phyloP scores from a whole-genome alignment of 306 rosid genomes.

The Pueraria montana region DNA sequence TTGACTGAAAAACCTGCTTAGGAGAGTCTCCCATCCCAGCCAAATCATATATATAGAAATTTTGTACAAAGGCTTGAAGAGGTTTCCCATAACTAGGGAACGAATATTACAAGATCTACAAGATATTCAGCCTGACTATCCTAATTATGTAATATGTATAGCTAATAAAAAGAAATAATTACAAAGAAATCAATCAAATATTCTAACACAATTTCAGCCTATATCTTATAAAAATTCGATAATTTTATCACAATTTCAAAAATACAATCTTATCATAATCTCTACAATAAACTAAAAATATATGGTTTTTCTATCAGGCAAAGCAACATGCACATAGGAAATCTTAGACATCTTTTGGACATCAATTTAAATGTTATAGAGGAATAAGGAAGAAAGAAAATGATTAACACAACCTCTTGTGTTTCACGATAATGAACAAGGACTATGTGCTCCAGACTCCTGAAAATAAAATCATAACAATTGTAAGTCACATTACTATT shows the following conservation, averaged over 20 bases:
- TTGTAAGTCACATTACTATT: constrained; percentile 22
- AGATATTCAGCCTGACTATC: background rate
- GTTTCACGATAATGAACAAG: constrained; percentile 99
- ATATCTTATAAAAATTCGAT: background rate
- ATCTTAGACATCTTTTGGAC: constrained; percentile 17
- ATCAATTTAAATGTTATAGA: constrained; percentile 14
- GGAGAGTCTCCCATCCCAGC: background rate
- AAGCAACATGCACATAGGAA: constrained; percentile 18
- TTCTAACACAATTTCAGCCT: background rate
- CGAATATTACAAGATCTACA: background rate
- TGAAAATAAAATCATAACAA: constrained; percentile 60
- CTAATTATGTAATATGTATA: background rate
- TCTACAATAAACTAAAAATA: background rate
- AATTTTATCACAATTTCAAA: background rate
- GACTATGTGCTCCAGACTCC: constrained; percentile 93
- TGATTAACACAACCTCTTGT: constrained; percentile 69
- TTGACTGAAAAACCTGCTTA: background rate
- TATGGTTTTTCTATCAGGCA: constrained; percentile 17
- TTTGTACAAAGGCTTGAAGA: background rate
- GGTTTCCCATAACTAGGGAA: background rate
- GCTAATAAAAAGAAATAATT: background rate
- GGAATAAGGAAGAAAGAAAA: constrained; percentile 19
- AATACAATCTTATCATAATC: background rate
- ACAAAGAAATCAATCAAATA: background rate
- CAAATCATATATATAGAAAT: background rate